Evolutionary conservation across 1,139 yeast genomes (phyloP).

Genomic region (Saccharomyces hybrid): DNA sequence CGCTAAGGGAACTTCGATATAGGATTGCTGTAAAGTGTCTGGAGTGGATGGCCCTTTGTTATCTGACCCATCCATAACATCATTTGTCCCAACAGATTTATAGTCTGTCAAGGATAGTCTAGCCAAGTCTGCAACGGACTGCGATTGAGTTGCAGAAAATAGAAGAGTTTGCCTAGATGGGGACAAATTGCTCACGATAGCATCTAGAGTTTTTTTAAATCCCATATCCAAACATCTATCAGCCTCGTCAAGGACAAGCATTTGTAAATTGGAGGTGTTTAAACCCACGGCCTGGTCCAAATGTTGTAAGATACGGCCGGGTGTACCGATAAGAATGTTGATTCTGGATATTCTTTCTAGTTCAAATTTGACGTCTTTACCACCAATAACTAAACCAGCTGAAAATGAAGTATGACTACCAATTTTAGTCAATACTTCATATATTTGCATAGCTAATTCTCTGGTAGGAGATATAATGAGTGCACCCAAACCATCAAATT

Average conservation of each 20-base stretch:
- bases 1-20: conserved; percentile 59
- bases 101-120: conserved; percentile 80
- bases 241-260: conserved; percentile 88
- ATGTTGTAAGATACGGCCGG: conserved; percentile 91
- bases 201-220: conserved; percentile 80
- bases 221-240: conserved; percentile 97
- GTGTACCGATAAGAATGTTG: conserved; percentile 90
- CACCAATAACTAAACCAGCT: conserved; percentile 95
- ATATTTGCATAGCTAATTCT: conserved; percentile 89
- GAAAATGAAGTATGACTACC: conserved; percentile 77
- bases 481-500: conserved; percentile 89
- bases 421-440: conserved; percentile 78
- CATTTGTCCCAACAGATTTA: conserved; percentile 49
- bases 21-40: conserved; percentile 74
- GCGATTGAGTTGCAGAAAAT: conserved; percentile 92
- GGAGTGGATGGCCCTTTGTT: conserved; percentile 60
- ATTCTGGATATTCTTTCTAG: conserved; percentile 76
- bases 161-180: conserved; percentile 79
- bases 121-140: conserved; percentile 80
- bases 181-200: conserved; percentile 76
- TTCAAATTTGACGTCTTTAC: conserved; percentile 85
- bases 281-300: conserved; percentile 89
- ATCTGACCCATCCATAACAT: conserved; percentile 30
- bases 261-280: conserved; percentile 71
- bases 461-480: conserved; percentile 88